Evolutionary conservation across 139 green algal species (phyloP).

Genomic region (Coelastrella sp.): DNA sequence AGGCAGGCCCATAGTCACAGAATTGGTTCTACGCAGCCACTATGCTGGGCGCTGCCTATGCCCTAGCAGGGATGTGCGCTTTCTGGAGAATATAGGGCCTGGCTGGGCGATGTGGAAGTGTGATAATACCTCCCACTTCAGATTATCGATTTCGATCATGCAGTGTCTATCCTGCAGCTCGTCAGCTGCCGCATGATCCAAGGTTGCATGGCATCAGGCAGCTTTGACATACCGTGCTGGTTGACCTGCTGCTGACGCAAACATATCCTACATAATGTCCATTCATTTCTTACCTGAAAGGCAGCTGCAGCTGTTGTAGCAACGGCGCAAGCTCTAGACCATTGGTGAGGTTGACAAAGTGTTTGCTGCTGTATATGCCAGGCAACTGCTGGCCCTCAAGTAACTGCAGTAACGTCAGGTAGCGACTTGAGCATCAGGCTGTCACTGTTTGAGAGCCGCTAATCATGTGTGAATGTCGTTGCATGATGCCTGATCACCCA

Average conservation of each 20-base stretch:
- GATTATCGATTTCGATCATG: too few species aligned
- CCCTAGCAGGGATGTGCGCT: too few species aligned
- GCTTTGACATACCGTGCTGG: too few species aligned
- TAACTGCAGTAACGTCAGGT: constrained; percentile 3
- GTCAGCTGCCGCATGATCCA: too few species aligned
- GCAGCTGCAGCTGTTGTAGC: constrained; percentile 63
- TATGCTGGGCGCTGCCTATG: too few species aligned
- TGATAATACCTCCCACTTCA: too few species aligned
- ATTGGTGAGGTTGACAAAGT: constrained; percentile 83
- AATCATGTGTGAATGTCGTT: neutral
- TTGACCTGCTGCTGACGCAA: too few species aligned
- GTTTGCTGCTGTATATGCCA: constrained; percentile 24
- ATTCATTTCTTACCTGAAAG: constrained; percentile 58
- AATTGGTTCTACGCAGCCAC: neutral
- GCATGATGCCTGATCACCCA: neutral
- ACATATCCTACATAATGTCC: neutral
- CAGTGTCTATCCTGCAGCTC: too few species aligned
- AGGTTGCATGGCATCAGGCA: too few species aligned
- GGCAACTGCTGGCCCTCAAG: constrained; percentile 17
- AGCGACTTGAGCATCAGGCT: neutral
- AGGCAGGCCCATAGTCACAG: neutral
- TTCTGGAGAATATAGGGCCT: too few species aligned
- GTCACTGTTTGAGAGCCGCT: neutral
- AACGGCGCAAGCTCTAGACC: constrained; percentile 74
- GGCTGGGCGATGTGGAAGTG: too few species aligned